These are phyloP conservation scores for Balansia obtecta DNA, from an alignment of 2,329 filamentous ascomycete genomes.

Conservation along the genomic window DNA sequence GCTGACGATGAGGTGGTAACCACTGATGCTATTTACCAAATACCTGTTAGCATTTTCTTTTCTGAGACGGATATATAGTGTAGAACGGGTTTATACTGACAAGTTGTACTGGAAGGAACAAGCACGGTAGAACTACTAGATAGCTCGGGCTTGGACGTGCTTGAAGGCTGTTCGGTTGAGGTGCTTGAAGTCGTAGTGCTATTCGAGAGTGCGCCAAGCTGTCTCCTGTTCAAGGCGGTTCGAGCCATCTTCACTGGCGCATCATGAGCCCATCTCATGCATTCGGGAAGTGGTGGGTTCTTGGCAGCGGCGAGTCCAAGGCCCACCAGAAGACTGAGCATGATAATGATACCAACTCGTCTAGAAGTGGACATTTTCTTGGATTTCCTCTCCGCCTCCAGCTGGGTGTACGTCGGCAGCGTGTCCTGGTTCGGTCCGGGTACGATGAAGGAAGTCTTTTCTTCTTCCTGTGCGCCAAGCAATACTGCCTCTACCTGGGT, in stretches of 20 bases:
- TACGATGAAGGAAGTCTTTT: conserved; percentile 9
- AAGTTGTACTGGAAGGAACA: not conserved
- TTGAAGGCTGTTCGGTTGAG: not conserved
- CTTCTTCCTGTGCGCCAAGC: conserved; percentile 12
- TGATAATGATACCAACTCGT: conserved; percentile 9
- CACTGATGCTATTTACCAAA: not conserved
- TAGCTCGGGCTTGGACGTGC: not conserved
- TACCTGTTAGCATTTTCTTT: not conserved
- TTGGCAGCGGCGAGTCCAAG: conserved; percentile 11
- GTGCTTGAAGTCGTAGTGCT: not conserved
- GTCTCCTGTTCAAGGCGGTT: conserved; percentile 3
- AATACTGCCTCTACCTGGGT: conserved; percentile 13
- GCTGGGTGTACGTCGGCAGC: not conserved
- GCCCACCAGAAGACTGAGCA: conserved; percentile 16
- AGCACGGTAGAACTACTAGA: not conserved
- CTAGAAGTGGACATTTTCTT: conserved; percentile 10
- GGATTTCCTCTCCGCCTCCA: not conserved
- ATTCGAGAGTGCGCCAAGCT: conserved; percentile 2
- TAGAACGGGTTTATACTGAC: not conserved
- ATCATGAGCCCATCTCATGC: conserved; percentile 1
- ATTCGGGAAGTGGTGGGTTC: not conserved
- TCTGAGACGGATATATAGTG: not conserved
- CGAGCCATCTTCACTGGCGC: not conserved
- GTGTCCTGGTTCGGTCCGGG: conserved; percentile 2
- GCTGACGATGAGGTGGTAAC: not conserved